Evolutionary conservation across 495 filamentous ascomycete species (phyloP).

Genomic region (Xylaria castorea): DNA sequence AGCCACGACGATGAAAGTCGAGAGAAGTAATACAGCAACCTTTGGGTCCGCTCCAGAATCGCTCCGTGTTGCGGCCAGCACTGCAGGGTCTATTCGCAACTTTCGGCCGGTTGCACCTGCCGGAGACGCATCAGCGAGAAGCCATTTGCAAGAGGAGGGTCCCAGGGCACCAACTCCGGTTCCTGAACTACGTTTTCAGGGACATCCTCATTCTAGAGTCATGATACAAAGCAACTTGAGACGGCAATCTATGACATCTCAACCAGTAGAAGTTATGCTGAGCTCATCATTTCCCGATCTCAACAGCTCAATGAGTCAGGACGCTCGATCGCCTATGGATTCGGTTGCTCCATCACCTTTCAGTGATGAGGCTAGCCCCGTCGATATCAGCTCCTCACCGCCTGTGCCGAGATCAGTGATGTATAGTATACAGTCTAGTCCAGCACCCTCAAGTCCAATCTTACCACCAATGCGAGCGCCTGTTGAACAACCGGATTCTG

Average conservation of each 20-base stretch:
- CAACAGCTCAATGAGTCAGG: slow-evolving; percentile 41
- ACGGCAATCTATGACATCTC: slow-evolving; percentile 32
- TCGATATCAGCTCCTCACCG: slow-evolving; percentile 78
- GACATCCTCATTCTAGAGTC: slow-evolving; percentile 38
- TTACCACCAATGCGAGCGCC: slow-evolving; percentile 66
- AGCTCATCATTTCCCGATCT: slow-evolving; percentile 26
- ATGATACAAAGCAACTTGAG: slow-evolving; percentile 33
- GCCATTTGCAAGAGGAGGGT: slow-evolving; percentile 75
- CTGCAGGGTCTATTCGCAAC: slow-evolving; percentile 83
- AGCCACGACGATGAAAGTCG: slow-evolving; percentile 73
- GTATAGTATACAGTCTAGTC: slow-evolving; percentile 55
- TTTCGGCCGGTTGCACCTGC: slow-evolving; percentile 76
- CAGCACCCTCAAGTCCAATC: slow-evolving; percentile 73
- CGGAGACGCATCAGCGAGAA: slow-evolving; percentile 51
- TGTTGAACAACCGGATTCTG: slow-evolving; percentile 66
- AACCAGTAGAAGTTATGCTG: slow-evolving; percentile 24
- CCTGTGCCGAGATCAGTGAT: slow-evolving; percentile 65
- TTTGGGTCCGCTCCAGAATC: slow-evolving; percentile 77
- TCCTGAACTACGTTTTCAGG: slow-evolving; percentile 47
- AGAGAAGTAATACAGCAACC: slow-evolving; percentile 69
- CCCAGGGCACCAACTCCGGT: slow-evolving; percentile 85
- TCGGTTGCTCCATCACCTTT: slow-evolving; percentile 64
- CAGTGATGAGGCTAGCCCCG: slow-evolving; percentile 62
- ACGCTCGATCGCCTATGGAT: slow-evolving; percentile 51
- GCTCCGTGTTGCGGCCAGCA: slow-evolving; percentile 85